These are phyloP conservation scores for Thelephora ganbajun DNA, from an alignment of 768 basidiomycete genomes.

Conservation along the genomic window DNA sequence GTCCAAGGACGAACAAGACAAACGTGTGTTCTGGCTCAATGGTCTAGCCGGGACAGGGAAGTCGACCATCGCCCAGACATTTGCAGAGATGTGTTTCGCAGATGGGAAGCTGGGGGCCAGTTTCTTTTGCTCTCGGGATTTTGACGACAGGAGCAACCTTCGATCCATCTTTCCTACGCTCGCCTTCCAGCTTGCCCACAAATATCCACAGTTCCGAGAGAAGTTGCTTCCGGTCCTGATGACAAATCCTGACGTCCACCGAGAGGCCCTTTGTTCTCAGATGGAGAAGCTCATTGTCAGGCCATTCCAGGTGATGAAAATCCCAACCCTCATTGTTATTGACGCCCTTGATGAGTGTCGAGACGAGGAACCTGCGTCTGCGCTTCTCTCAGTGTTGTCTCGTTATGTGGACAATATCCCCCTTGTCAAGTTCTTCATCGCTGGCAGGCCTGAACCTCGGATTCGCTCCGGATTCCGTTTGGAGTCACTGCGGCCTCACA, in stretches of 20 bases:
- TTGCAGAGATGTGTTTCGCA: neutral
- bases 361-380: conserved; percentile 2
- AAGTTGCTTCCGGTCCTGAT: neutral
- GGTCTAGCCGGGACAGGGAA: conserved; percentile 8
- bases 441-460: conserved; percentile 5
- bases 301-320: neutral
- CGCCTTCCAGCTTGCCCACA: neutral
- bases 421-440: conserved; percentile 6
- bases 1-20: conserved; percentile 6
- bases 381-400: conserved; percentile 3
- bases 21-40: conserved; percentile 7
- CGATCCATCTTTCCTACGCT: conserved; percentile 2
- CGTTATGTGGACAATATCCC: neutral
- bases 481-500: neutral
- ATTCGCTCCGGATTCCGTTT: conserved; percentile 1
- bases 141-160: neutral
- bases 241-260: neutral
- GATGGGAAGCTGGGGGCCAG: neutral
- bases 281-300: neutral
- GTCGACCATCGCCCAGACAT: conserved; percentile 3
- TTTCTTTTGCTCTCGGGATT: conserved; percentile 3
- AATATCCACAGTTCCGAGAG: neutral
- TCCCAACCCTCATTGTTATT: neutral
- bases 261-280: neutral
- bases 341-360: conserved; percentile 6